A percentile compares a stretch with the other conserved stretches of the same genome.
Evolutionary conservation across 164 flowering plant genomes (phyloP).

Genomic region (Vitis rupestris): DNA sequence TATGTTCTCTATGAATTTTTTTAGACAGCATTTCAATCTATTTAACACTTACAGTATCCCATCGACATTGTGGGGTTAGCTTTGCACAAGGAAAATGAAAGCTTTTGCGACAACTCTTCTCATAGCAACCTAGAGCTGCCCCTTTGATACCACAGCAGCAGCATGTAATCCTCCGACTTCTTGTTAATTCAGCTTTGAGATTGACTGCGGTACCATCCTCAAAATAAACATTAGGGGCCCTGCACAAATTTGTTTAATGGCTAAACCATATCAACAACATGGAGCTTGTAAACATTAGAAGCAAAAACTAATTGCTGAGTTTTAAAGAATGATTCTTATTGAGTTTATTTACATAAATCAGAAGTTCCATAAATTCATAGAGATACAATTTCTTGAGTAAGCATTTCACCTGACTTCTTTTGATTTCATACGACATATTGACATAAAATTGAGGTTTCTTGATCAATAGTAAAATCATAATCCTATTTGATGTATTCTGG

Average conservation of each 20-base stretch:
- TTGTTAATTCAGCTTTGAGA: slow-evolving; percentile 74
- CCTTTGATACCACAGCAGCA: slow-evolving; percentile 82
- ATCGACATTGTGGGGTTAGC: slow-evolving; percentile 61
- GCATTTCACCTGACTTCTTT: too few species aligned
- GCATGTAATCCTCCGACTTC: slow-evolving; percentile 82
- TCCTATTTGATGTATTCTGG: too few species aligned
- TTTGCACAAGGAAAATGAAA: slow-evolving; percentile 95
- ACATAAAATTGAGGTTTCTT: too few species aligned
- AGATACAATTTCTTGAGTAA: too few species aligned
- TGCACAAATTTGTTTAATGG: slow-evolving; percentile 28
- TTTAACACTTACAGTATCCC: slow-evolving; percentile 75
- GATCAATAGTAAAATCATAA: too few species aligned
- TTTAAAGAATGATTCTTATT: too few species aligned
- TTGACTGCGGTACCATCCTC: slow-evolving; percentile 67
- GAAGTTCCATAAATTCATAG: too few species aligned
- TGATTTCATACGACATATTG: too few species aligned
- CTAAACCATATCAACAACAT: neutral
- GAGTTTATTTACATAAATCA: too few species aligned
- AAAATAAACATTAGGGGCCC: slow-evolving; percentile 98
- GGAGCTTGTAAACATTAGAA: neutral
- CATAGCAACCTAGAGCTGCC: slow-evolving; percentile 96
- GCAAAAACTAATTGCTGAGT: neutral
- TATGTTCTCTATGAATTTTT: neutral
- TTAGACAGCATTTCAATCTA: neutral
- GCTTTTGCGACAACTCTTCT: slow-evolving; percentile 82